Percentiles rank a stretch among this genome's conserved stretches.
phyloP scores from a whole-genome alignment of 2,329 filamentous ascomycete species.

The Xylariaceae sp. region DNA sequence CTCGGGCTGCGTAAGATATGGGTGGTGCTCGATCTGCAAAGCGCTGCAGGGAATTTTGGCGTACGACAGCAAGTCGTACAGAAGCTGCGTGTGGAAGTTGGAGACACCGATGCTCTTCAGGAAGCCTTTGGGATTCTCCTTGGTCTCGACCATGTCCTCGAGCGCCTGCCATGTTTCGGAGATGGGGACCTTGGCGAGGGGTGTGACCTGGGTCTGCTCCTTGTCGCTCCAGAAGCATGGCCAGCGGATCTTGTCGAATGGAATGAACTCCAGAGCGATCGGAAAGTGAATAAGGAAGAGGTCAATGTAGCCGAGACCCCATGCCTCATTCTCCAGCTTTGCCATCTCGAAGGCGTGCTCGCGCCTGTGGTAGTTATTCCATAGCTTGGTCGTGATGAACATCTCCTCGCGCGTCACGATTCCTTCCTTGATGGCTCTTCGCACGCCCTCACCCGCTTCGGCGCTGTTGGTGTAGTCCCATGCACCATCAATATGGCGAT shows the following conservation, averaged over 20 bases:
- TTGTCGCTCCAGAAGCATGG: slow-evolving; percentile 38
- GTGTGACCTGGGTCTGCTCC: slow-evolving; percentile 40
- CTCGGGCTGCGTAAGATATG: slow-evolving; percentile 59
- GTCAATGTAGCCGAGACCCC: slow-evolving; percentile 64
- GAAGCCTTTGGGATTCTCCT: slow-evolving; percentile 52
- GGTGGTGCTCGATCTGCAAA: slow-evolving; percentile 87
- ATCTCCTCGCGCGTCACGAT: slow-evolving; percentile 60
- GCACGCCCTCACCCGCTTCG: slow-evolving; percentile 62
- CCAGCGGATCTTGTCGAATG: slow-evolving; percentile 34
- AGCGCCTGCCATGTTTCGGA: slow-evolving; percentile 80
- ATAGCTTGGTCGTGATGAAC: slow-evolving; percentile 65
- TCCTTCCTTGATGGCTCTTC: slow-evolving; percentile 49
- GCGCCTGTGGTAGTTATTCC: slow-evolving; percentile 59
- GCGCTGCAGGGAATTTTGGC: slow-evolving; percentile 69
- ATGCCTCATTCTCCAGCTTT: slow-evolving; percentile 55
- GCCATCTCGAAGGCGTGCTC: slow-evolving; percentile 60
- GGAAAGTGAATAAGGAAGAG: slow-evolving; percentile 66
- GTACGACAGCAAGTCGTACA: slow-evolving; percentile 77
- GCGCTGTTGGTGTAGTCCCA: slow-evolving; percentile 61
- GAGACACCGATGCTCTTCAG: slow-evolving; percentile 72
- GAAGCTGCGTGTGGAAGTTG: slow-evolving; percentile 74
- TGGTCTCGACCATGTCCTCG: slow-evolving; percentile 65
- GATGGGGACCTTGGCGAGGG: slow-evolving; percentile 61
- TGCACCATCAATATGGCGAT: slow-evolving; percentile 48
- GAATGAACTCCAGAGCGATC: slow-evolving; percentile 39